Percentiles rank a stretch among this genome's conserved stretches.
These are phyloP conservation scores for Epichloe sibirici DNA, from an alignment of 2,329 filamentous ascomycete genomes.

Conservation along the genomic window DNA sequence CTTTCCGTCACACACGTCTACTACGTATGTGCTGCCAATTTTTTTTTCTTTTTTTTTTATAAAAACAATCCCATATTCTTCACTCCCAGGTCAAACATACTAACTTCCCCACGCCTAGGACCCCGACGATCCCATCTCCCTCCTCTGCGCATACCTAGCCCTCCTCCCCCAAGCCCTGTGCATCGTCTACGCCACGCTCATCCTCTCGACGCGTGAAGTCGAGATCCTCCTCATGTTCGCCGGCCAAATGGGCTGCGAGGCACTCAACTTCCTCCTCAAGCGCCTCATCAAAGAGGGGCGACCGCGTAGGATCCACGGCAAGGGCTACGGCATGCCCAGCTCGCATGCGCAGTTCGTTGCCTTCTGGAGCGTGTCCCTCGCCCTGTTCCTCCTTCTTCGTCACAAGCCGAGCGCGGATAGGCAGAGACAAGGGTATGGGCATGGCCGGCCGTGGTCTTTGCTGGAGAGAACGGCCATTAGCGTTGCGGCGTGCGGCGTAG, in stretches of 20 bases:
- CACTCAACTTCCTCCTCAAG: constrained; percentile 80
- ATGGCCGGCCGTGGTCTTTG: constrained; percentile 40
- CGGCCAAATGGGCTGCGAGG: constrained; percentile 87
- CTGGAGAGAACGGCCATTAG: constrained; percentile 44
- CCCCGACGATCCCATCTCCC: constrained; percentile 72
- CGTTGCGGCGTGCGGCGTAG: constrained; percentile 46
- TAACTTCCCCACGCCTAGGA: constrained; percentile 42
- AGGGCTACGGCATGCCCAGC: constrained; percentile 93
- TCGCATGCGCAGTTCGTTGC: constrained; percentile 92
- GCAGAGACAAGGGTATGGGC: not conserved
- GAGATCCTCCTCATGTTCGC: constrained; percentile 84
- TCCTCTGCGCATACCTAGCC: constrained; percentile 84
- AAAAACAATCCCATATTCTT: not conserved
- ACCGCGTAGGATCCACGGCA: constrained; percentile 71
- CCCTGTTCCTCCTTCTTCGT: constrained; percentile 72
- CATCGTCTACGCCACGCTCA: constrained; percentile 77
- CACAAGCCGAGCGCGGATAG: constrained; percentile 44
- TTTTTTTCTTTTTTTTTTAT: not conserved
- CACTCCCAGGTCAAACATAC: not conserved
- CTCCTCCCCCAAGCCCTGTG: constrained; percentile 86
- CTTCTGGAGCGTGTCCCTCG: constrained; percentile 78
- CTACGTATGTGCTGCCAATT: constrained; percentile 51
- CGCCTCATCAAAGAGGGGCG: constrained; percentile 85
- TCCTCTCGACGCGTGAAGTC: constrained; percentile 82
- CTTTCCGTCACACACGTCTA: constrained; percentile 92